Evolutionary conservation across 1,284 basidiomycete species (phyloP).

Genomic region (Ustilago esculenta): DNA sequence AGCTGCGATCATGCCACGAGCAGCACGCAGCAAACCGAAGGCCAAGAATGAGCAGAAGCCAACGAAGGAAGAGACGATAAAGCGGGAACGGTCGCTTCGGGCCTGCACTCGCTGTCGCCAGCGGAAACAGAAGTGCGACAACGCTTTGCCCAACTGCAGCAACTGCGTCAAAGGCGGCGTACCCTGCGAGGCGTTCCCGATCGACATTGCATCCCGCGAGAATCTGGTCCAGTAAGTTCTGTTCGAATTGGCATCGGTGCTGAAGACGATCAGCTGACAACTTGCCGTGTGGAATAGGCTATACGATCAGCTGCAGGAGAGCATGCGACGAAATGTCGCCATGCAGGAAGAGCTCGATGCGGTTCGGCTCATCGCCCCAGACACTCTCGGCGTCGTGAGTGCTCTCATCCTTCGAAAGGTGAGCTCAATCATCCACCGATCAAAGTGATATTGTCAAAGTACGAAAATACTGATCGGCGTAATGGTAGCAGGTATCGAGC

Average conservation of each 20-base stretch:
- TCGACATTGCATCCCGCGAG: constrained; percentile 27
- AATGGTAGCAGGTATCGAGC: no score
- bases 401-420: constrained; percentile 18
- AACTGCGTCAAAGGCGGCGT: constrained; percentile 43
- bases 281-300: neutral
- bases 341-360: constrained; percentile 19
- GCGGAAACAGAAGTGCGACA: constrained; percentile 48
- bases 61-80: no score
- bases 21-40: constrained; percentile 3
- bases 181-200: constrained; percentile 24
- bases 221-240: constrained; percentile 39
- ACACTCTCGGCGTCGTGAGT: constrained; percentile 19
- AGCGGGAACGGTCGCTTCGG: constrained; percentile 29
- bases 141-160: constrained; percentile 32
- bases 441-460: no score
- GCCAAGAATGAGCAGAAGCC: neutral
- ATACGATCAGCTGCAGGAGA: constrained; percentile 22
- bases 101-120: constrained; percentile 44
- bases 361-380: constrained; percentile 16
- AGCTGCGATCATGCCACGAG: constrained; percentile 4
- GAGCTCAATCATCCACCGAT: no score
- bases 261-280: no score
- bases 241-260: no score
- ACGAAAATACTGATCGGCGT: no score
- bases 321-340: constrained; percentile 16